phyloP scores from a whole-genome alignment of 2,329 filamentous ascomycete genomes.

The Fusarium sp. region DNA sequence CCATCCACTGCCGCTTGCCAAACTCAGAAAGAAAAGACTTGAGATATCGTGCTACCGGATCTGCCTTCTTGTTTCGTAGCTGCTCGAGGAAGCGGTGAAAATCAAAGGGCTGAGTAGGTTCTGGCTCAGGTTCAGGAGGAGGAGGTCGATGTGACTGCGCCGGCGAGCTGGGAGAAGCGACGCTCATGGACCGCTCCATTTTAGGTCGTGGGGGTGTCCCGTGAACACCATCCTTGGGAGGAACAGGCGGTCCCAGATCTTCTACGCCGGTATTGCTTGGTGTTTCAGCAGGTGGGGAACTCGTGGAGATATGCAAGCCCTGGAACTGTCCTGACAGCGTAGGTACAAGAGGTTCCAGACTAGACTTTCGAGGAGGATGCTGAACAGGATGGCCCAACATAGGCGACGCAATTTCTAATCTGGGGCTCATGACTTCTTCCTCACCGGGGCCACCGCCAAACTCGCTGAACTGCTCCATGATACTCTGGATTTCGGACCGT shows the following conservation, averaged over 20 bases:
- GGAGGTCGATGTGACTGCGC: slow-evolving; percentile 73
- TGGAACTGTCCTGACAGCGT: slow-evolving; percentile 65
- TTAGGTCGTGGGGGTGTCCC: slow-evolving; percentile 56
- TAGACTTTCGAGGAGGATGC: slow-evolving; percentile 88
- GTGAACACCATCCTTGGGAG: slow-evolving; percentile 71
- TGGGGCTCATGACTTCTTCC: slow-evolving; percentile 93
- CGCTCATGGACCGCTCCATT: slow-evolving; percentile 56
- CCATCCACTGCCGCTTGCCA: slow-evolving; percentile 98
- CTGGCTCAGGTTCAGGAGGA: slow-evolving; percentile 81
- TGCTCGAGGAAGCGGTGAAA: slow-evolving; percentile 98
- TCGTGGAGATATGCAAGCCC: slow-evolving; percentile 58
- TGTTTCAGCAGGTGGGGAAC: slow-evolving; percentile 57
- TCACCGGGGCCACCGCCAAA: slow-evolving; percentile 78
- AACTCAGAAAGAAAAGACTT: slow-evolving; percentile 96
- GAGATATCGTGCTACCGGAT: slow-evolving; percentile 95
- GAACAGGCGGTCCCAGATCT: slow-evolving; percentile 70
- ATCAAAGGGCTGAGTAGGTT: slow-evolving; percentile 91
- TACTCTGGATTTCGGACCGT: slow-evolving; percentile 91
- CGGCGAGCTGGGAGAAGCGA: slow-evolving; percentile 62
- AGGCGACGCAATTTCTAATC: slow-evolving; percentile 86
- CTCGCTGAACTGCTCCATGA: slow-evolving; percentile 96
- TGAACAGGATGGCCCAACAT: slow-evolving; percentile 76
- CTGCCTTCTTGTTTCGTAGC: slow-evolving; percentile 95
- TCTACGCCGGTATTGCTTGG: slow-evolving; percentile 58
- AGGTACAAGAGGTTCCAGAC: slow-evolving; percentile 79